A percentile compares a stretch with the other conserved stretches of the same genome.
Conservation (phyloP, 148 eudicot species). For the Dianthus caryophyllus region DNA sequence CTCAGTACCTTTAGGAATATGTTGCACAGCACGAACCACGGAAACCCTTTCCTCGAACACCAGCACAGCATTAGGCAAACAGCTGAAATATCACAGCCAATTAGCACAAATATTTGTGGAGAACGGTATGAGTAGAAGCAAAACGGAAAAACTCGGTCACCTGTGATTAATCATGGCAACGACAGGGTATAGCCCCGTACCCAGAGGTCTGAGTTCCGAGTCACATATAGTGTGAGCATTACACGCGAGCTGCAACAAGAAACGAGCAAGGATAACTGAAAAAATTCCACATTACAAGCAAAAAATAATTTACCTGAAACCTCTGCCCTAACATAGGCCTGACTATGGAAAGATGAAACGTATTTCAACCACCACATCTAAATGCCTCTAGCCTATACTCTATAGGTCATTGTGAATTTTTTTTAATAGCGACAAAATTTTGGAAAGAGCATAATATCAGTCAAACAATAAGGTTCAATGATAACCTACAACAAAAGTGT, state of each 20-base stretch:
- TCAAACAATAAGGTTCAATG: not conserved
- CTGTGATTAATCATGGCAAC: conserved; percentile 87
- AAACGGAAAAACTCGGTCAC: conserved; percentile 23
- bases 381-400: not conserved
- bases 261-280: conserved; percentile 12
- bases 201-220: conserved; percentile 75
- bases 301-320: not conserved
- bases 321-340: not conserved
- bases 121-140: not conserved
- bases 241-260: conserved; percentile 69
- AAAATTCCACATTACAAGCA: not conserved
- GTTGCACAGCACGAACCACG: conserved; percentile 76
- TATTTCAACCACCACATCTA: not conserved
- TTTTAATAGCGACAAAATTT: not conserved
- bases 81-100: conserved; percentile 45
- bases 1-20: conserved; percentile 89
- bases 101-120: conserved; percentile 13
- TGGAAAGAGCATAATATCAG: not conserved
- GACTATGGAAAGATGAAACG: not conserved
- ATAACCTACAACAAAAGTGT: no score
- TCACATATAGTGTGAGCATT: conserved; percentile 95
- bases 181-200: conserved; percentile 81
- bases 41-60: conserved; percentile 78
- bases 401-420: not conserved
- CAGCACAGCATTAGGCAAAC: conserved; percentile 84